Base-by-base conservation (phyloP, 768 basidiomycete genomes). In the Pholiota molesta region DNA sequence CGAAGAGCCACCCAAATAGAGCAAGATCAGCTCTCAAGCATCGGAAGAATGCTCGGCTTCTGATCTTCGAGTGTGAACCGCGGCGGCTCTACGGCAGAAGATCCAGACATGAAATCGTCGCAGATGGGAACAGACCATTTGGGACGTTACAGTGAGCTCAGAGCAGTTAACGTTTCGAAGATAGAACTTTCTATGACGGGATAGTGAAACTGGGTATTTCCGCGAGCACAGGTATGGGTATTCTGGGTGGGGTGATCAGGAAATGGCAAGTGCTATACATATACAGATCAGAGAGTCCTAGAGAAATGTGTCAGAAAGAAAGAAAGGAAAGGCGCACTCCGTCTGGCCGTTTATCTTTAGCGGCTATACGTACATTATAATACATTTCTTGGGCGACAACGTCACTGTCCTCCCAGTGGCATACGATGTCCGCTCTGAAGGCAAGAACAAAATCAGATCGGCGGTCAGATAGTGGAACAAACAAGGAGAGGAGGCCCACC, bases 321-420 rank as follows among this genome's bases (percentile, higher is more conserved):
- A 55, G 31, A 31, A 31, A 40, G 44, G 52, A 33, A 54, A 66
- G 51, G 64, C 49, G 49, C 26, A 28, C 55, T 53, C 58, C 42
- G 57, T 58, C 39, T 55, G 56, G 52, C 31, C 35, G n/a, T 31
- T 52, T 49, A 45, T 63, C 57, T 61, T 56, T 63, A 62, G 56
- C 42, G 47, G 62, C 31, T 19, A 51, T 33, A 78, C 90, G 64
- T 75, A 93, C 92, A 71, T 92, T 95, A 52, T 81, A 80, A 76
- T 83, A 92, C 71, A 94, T 79, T 75, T 94, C 92, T 73, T 92
- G 87, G 44, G 87, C 82, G 61, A 92, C 86, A 55, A 82, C 79
- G 70, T 95, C 93, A 56, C 85, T 84, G 65, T 94, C 92, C 77
- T 95, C 92, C 92, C 92, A 95, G 69, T 95, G 93, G 64, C 90